Evolutionary conservation across 768 basidiomycete species (phyloP).

Genomic region (Phaeolepiota aurea): DNA sequence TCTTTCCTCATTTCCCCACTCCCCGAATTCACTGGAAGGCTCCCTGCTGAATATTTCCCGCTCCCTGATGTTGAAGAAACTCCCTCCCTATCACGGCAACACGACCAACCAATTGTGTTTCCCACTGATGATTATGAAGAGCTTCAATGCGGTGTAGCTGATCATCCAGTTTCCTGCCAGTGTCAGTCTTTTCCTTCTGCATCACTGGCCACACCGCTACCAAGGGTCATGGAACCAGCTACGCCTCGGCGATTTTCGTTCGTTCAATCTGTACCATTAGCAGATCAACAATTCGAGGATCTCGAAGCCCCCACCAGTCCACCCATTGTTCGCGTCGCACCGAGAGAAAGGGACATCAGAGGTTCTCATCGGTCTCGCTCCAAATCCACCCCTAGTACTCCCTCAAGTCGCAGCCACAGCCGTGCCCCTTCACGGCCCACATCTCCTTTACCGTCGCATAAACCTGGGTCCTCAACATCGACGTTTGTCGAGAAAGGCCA

Average conservation of each 20-base stretch:
- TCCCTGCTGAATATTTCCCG: constrained; percentile 20
- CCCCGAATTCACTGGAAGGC: constrained; percentile 27
- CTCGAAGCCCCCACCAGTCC: neutral
- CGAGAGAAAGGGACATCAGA: constrained; percentile 6
- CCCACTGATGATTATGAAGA: neutral
- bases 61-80: constrained; percentile 26
- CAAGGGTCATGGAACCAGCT: neutral
- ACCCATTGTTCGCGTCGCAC: constrained; percentile 5
- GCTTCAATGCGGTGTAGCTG: constrained; percentile 13
- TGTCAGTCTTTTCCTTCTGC: constrained; percentile 5
- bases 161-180: constrained; percentile 13
- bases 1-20: constrained; percentile 33
- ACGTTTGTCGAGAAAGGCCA: constrained; percentile 1
- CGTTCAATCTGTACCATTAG: neutral
- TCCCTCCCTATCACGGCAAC: constrained; percentile 6
- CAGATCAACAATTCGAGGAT: neutral
- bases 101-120: neutral
- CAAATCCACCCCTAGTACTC: constrained; percentile 16
- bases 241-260: neutral
- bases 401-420: constrained; percentile 16
- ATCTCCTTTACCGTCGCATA: constrained; percentile 8
- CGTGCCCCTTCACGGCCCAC: constrained; percentile 12
- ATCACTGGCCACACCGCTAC: constrained; percentile 2
- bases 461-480: neutral
- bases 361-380: constrained; percentile 19